Conservation (phyloP, 176 grass and related monocot species). For the Oropetium thomaeum region DNA sequence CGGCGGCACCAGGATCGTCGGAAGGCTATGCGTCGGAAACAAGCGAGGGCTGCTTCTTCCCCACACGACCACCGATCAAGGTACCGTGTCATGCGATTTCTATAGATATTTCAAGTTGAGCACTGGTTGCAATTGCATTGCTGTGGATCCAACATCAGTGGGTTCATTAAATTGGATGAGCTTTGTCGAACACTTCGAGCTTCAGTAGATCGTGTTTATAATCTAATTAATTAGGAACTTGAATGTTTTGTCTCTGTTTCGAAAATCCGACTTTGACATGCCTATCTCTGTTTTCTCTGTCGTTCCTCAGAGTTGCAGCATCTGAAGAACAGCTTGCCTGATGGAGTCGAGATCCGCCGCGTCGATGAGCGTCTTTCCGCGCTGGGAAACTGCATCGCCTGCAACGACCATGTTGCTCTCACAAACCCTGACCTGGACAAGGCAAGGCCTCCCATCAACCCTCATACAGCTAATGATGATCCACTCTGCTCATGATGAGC, state of each 20-base stretch:
- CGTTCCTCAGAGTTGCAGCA: slow-evolving; percentile 56
- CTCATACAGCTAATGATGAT: background rate
- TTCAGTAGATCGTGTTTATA: background rate
- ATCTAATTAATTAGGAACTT: background rate
- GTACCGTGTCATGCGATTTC: background rate
- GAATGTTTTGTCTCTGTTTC: too few relatives aligned
- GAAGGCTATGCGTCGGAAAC: slow-evolving; percentile 79
- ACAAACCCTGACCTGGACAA: slow-evolving; percentile 84
- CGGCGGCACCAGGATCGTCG: slow-evolving; percentile 67
- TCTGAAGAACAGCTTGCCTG: slow-evolving; percentile 79
- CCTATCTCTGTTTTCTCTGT: background rate
- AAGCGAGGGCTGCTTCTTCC: slow-evolving; percentile 84
- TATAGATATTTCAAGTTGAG: background rate
- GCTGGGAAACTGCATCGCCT: slow-evolving; percentile 84
- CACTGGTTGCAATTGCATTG: background rate
- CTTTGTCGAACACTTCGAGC: background rate
- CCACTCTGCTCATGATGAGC: too few relatives aligned
- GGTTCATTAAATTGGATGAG: background rate
- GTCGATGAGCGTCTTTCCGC: slow-evolving; percentile 78
- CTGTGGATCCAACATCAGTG: background rate
- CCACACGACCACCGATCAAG: slow-evolving; percentile 85
- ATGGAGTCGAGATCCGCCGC: slow-evolving; percentile 68
- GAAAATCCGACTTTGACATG: background rate
- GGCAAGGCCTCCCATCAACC: slow-evolving; percentile 27
- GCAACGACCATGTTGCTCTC: slow-evolving; percentile 87